Evolutionary conservation across 805 yeast species (phyloP).

Genomic region (Ogataea sp.): DNA sequence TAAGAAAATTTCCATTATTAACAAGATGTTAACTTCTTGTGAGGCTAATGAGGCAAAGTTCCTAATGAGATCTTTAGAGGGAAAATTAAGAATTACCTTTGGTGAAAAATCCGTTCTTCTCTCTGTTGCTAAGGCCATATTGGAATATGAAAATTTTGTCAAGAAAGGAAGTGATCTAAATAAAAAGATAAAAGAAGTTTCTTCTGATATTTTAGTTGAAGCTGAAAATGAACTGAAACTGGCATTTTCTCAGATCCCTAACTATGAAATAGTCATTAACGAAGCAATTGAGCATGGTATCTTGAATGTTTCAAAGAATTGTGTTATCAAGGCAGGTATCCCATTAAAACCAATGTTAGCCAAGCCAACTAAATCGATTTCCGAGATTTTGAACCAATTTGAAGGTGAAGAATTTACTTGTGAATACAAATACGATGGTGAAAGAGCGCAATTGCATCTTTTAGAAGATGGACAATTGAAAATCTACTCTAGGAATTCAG

Average conservation of each 20-base stretch:
- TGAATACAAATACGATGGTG: slow-evolving; percentile 97
- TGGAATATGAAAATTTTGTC: slow-evolving; percentile 42
- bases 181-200: slow-evolving; percentile 16
- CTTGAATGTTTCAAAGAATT: slow-evolving; percentile 51
- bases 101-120: slow-evolving; percentile 90
- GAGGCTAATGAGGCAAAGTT: slow-evolving; percentile 84
- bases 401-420: slow-evolving; percentile 83
- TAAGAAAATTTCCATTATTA: slow-evolving; percentile 70
- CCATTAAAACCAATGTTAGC: slow-evolving; percentile 98
- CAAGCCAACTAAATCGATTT: slow-evolving; percentile 88
- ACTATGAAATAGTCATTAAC: slow-evolving; percentile 71
- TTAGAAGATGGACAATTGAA: slow-evolving; percentile 55
- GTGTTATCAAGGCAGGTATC: slow-evolving; percentile 81
- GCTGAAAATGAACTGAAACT: slow-evolving; percentile 80
- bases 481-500: slow-evolving; percentile 90
- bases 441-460: slow-evolving; percentile 90
- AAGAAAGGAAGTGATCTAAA: no score
- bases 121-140: slow-evolving; percentile 77
- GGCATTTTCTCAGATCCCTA: slow-evolving; percentile 85
- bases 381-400: slow-evolving; percentile 87
- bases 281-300: slow-evolving; percentile 65
- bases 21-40: slow-evolving; percentile 78
- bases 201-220: slow-evolving; percentile 37
- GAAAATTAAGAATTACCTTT: slow-evolving; percentile 84
- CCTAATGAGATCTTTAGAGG: slow-evolving; percentile 83